These are phyloP conservation scores for Penicillium dipodomyicola DNA, from an alignment of 495 filamentous ascomycete species.

Conservation along the genomic window DNA sequence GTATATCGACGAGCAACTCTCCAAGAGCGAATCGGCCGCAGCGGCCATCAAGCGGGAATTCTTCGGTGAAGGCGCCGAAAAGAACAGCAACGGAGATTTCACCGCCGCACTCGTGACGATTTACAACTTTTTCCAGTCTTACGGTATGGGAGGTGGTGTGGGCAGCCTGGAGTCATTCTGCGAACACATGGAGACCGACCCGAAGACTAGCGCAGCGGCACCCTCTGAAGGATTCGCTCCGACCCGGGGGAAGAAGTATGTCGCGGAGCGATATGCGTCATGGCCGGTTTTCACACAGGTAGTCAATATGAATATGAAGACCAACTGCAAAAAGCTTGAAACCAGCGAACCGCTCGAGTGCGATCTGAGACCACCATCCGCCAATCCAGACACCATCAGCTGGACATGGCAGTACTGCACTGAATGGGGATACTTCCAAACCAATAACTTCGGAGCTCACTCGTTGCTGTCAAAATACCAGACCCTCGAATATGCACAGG, in stretches of 20 bases:
- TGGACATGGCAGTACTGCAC: slow-evolving; percentile 65
- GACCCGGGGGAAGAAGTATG: slow-evolving; percentile 38
- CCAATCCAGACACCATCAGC: slow-evolving; percentile 40
- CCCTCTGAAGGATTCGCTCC: slow-evolving; percentile 41
- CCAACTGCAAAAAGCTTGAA: slow-evolving; percentile 43
- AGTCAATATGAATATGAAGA: slow-evolving; percentile 43
- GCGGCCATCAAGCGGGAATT: slow-evolving; percentile 49
- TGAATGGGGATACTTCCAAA: slow-evolving; percentile 57
- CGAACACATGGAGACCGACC: slow-evolving; percentile 43
- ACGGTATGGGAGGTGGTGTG: slow-evolving; percentile 44
- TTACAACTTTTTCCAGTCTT: slow-evolving; percentile 47
- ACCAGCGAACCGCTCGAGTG: slow-evolving; percentile 31
- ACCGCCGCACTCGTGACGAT: slow-evolving; percentile 41
- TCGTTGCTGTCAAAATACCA: slow-evolving; percentile 53
- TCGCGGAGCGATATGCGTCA: slow-evolving; percentile 45
- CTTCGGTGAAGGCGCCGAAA: slow-evolving; percentile 48
- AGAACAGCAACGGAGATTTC: slow-evolving; percentile 51
- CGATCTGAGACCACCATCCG: slow-evolving; percentile 35
- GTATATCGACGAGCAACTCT: slow-evolving; percentile 51
- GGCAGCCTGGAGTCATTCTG: slow-evolving; percentile 46
- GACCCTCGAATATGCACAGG: slow-evolving; percentile 49
- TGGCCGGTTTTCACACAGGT: slow-evolving; percentile 44
- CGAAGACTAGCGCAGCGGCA: slow-evolving; percentile 21
- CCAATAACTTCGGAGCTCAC: slow-evolving; percentile 49
- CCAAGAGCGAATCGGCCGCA: slow-evolving; percentile 28